Evolutionary conservation across 768 basidiomycete species (phyloP), one percentile per base, ranked within the genome.

Genomic region (Panus rudis): DNA sequence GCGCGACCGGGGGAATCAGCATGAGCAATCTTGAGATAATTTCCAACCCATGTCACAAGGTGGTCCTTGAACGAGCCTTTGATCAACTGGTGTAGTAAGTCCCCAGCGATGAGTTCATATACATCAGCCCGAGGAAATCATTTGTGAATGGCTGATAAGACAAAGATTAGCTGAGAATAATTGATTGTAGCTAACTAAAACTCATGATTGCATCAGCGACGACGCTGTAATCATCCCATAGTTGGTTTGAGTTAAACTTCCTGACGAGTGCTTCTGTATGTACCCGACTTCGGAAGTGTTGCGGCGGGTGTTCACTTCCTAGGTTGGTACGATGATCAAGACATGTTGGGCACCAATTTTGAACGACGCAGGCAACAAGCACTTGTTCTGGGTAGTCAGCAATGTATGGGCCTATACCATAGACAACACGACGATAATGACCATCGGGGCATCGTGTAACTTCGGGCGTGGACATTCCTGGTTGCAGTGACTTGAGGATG

Each of bases 41-140:
- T 45, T 2, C 44, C 34, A 0, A 63, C 54, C 68, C 67, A 69
- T 8, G 43, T 42, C 0, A 69, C 64, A 4, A 68, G 44, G 44
- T 69, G 66, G 38, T 67, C 66, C 38, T 67, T 68, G 51, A 68
- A 69, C 1, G 52, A 57, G 10, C 66, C 64, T 47, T 68, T 68
- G 51, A 68, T 66, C 4, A 69, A 23, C 47, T 69, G 66, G 41
- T 69, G 66, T 3, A 66, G 54, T 2, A 66, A 48, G 47, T 66
- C 63, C 2, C 64, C 60, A 13, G 59, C 42, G 0, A 66, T 33
- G 4, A 64, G 51, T 11, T 51, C 52, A 47, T 65, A 56, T 28
- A 65, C 65, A 48, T 66, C 58, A 0, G 64, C 64, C 4, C 54
- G 50, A 3, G 63, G 63, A 48, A 62, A 63, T 39, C 30, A 45